Evolutionary conservation across 495 filamentous ascomycete species (phyloP).

Genomic region (Podospora anserina): DNA sequence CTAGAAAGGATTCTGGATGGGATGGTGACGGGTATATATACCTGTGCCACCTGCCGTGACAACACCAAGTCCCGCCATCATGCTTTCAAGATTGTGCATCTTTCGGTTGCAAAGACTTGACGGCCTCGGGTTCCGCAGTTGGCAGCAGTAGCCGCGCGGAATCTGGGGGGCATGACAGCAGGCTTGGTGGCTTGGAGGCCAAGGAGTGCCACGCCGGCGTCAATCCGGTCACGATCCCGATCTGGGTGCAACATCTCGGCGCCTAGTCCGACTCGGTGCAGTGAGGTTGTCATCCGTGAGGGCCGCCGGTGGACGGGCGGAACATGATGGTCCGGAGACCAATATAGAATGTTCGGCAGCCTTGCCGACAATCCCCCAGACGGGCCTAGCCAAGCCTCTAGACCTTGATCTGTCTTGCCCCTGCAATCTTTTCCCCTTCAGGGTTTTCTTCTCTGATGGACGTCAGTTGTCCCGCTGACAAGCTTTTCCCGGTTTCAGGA

Average conservation of each 20-base stretch:
- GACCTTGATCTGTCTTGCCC: slow-evolving; percentile 10
- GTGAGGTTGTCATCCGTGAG: slow-evolving; percentile 2
- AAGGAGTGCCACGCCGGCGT: slow-evolving; percentile 12
- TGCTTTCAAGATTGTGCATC: background rate
- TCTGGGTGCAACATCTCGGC: slow-evolving; percentile 23
- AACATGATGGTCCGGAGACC: slow-evolving; percentile 20
- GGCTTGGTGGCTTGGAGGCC: background rate
- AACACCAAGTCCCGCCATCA: background rate
- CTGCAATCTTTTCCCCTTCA: slow-evolving; percentile 1
- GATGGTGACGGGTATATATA: slow-evolving; percentile 1
- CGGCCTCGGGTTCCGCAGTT: background rate
- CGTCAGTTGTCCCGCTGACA: slow-evolving; percentile 4
- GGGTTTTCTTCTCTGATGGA: slow-evolving; percentile 6
- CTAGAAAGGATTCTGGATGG: background rate
- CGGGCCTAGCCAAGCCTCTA: slow-evolving; percentile 29
- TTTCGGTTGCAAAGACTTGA: background rate
- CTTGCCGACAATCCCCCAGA: slow-evolving; percentile 26
- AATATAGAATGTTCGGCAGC: slow-evolving; percentile 17
- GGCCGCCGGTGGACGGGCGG: slow-evolving; percentile 14
- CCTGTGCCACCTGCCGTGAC: background rate
- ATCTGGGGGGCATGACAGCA: slow-evolving; percentile 4
- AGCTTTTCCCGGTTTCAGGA: slow-evolving; percentile 1
- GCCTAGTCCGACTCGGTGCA: slow-evolving; percentile 18
- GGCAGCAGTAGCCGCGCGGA: background rate
- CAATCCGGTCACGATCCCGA: slow-evolving; percentile 11